A percentile compares a stretch with the other conserved stretches of the same genome.
phyloP scores from a whole-genome alignment of 352 stramenopile genomes.

The Globisporangium takayamanum region DNA sequence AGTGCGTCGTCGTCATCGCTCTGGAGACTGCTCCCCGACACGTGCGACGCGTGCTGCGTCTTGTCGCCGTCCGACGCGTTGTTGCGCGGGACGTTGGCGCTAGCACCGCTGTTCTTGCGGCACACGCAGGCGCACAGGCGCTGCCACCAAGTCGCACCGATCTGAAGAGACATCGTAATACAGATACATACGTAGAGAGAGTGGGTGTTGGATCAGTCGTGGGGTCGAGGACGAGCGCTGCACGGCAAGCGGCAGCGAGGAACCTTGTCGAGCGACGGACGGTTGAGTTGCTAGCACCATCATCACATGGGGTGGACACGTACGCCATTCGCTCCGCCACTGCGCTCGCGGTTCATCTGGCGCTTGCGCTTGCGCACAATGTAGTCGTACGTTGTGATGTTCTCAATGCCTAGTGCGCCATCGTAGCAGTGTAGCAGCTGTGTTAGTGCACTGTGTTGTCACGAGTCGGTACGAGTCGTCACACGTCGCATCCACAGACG shows the following conservation, averaged over 20 bases:
- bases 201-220: neutral
- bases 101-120: conserved; percentile 25
- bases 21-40: conserved; percentile 42
- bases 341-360: conserved; percentile 49
- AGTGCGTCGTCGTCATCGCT: conserved; percentile 68
- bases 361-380: conserved; percentile 81
- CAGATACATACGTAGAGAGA: conserved; percentile 7
- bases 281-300: neutral
- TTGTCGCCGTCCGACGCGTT: conserved; percentile 23
- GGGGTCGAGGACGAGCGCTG: too few species aligned
- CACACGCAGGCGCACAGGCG: conserved; percentile 21
- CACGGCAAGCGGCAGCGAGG: neutral
- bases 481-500: conserved; percentile 12
- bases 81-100: neutral
- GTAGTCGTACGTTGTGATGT: conserved; percentile 86
- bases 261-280: conserved; percentile 12
- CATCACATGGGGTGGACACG: conserved; percentile 59
- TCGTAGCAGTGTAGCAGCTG: neutral
- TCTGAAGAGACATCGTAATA: conserved; percentile 9
- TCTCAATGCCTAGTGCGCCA: conserved; percentile 44
- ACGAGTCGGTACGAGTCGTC: neutral
- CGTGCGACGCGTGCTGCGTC: conserved; percentile 44
- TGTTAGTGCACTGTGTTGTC: neutral
- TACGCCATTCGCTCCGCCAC: conserved; percentile 40
- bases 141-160: conserved; percentile 29